These are phyloP conservation scores for Harringtonia aguacate DNA, from an alignment of 2,329 filamentous ascomycete species.

Conservation along the genomic window DNA sequence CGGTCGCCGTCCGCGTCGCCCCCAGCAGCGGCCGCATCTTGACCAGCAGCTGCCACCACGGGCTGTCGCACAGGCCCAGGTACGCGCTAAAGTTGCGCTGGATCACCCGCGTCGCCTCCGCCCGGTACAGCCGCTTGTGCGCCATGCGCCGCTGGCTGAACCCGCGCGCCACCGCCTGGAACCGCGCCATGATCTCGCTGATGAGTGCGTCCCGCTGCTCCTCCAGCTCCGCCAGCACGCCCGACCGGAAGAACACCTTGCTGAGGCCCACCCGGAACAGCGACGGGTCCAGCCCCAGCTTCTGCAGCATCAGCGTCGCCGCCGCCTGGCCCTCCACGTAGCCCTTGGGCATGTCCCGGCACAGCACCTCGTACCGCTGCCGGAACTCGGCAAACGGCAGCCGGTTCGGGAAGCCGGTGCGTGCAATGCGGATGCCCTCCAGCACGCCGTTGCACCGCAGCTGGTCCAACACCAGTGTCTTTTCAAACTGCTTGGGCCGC, in stretches of 20 bases:
- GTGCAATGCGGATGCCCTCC: slow-evolving; percentile 95
- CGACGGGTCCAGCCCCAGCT: slow-evolving; percentile 71
- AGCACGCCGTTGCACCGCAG: slow-evolving; percentile 97
- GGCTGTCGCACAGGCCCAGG: slow-evolving; percentile 77
- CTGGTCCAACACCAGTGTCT: slow-evolving; percentile 88
- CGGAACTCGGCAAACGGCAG: slow-evolving; percentile 89
- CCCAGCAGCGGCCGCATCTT: slow-evolving; percentile 94
- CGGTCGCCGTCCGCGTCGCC: slow-evolving; percentile 79
- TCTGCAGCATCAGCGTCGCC: slow-evolving; percentile 78
- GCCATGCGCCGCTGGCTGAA: slow-evolving; percentile 81
- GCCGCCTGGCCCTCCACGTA: slow-evolving; percentile 85
- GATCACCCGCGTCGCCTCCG: slow-evolving; percentile 89
- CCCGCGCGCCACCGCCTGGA: slow-evolving; percentile 85
- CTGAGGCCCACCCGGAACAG: slow-evolving; percentile 90
- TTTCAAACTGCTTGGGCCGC: slow-evolving; percentile 82
- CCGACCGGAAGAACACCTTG: slow-evolving; percentile 96
- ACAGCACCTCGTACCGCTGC: slow-evolving; percentile 91
- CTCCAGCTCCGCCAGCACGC: slow-evolving; percentile 91
- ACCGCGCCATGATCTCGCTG: slow-evolving; percentile 83
- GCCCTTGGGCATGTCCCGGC: slow-evolving; percentile 30
- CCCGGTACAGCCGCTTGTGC: slow-evolving; percentile 86
- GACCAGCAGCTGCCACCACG: slow-evolving; percentile 94
- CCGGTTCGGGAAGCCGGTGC: slow-evolving; percentile 93
- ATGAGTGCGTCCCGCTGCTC: slow-evolving; percentile 91
- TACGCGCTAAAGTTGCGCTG: slow-evolving; percentile 92